These are phyloP conservation scores for Gamsiella multidivaricata DNA, from an alignment of 192 early-diverging fungal species.

Conservation along the genomic window DNA sequence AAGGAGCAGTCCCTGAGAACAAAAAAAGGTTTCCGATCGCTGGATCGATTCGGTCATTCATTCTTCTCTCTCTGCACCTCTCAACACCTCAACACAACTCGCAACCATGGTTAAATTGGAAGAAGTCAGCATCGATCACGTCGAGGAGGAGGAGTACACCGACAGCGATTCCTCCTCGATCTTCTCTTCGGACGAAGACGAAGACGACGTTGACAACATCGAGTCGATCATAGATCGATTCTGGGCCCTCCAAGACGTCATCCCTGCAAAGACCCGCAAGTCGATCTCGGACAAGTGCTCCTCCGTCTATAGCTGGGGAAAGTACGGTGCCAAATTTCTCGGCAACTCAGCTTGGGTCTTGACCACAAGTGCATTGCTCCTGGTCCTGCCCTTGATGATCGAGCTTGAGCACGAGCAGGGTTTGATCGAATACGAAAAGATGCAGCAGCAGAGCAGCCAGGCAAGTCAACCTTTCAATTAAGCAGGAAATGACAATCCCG, in stretches of 20 bases:
- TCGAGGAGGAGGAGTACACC: conserved; percentile 54
- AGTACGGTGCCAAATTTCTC: conserved; percentile 66
- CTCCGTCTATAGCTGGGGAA: conserved; percentile 68
- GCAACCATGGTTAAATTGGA: conserved; percentile 62
- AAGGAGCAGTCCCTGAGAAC: conserved; percentile 7
- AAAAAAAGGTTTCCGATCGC: too few relatives aligned
- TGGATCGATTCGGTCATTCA: too few relatives aligned
- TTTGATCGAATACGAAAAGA: conserved; percentile 84
- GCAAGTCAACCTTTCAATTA: conserved; percentile 1
- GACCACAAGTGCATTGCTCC: conserved; percentile 84
- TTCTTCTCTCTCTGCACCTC: neutral
- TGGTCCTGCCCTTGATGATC: conserved; percentile 86
- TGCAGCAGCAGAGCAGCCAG: conserved; percentile 49
- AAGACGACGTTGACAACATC: conserved; percentile 64
- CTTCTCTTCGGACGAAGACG: conserved; percentile 72
- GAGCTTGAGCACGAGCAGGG: conserved; percentile 90
- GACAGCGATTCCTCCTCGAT: conserved; percentile 68
- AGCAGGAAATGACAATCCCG: too few relatives aligned
- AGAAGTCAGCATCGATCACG: conserved; percentile 62
- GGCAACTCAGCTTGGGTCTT: conserved; percentile 91
- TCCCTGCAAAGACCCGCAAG: conserved; percentile 79
- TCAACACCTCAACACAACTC: neutral
- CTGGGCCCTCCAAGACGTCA: conserved; percentile 85
- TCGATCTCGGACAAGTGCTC: conserved; percentile 65
- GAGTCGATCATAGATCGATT: conserved; percentile 87